These are phyloP conservation scores for Fusarium sp. DNA, from an alignment of 2,329 filamentous ascomycete species.

Conservation along the genomic window DNA sequence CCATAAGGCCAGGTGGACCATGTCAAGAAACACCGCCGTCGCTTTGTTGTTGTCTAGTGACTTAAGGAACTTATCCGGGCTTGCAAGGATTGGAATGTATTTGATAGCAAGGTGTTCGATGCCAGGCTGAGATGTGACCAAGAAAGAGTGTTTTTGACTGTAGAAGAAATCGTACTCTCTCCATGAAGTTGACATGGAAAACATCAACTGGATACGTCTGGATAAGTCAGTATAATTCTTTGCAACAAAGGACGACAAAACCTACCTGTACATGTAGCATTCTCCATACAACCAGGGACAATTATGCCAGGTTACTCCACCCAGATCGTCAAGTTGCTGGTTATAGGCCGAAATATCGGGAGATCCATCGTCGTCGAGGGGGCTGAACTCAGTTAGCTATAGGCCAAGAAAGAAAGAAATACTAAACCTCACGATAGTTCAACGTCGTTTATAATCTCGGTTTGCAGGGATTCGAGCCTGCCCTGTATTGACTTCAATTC, in stretches of 20 bases:
- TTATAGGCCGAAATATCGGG: neutral
- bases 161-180: conserved; percentile 6
- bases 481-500: neutral
- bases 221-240: neutral
- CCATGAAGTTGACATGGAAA: conserved; percentile 1
- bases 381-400: neutral
- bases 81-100: neutral
- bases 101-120: conserved; percentile 1
- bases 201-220: conserved; percentile 6
- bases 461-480: neutral
- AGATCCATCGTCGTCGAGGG: neutral
- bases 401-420: accelerated
- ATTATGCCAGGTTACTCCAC: neutral
- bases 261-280: conserved; percentile 13
- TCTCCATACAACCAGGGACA: conserved; percentile 20
- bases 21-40: neutral
- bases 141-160: conserved; percentile 5
- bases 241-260: accelerated
- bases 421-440: neutral
- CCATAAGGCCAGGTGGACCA: conserved; percentile 2
- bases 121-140: neutral
- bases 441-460: neutral
- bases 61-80: neutral
- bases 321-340: neutral
- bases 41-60: neutral